Conservation (phyloP, 2,329 filamentous ascomycete species). For the Drechslerella coelobrocha region DNA sequence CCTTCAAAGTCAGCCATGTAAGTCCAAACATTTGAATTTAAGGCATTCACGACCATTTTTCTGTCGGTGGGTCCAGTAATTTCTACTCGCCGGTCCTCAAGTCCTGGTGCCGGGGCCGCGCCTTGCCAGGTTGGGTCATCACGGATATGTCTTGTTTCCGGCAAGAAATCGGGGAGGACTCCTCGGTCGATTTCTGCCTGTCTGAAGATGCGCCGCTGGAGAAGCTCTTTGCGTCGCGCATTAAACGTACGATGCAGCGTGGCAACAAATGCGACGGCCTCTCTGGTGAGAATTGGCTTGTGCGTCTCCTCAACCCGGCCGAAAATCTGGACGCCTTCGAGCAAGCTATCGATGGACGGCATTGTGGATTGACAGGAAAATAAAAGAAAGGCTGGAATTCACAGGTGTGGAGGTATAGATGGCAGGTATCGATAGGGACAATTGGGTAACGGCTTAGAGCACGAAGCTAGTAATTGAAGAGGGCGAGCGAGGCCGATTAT, state of each 20-base stretch:
- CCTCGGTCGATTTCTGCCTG: conserved; percentile 94
- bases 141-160: conserved; percentile 93
- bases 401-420: neutral
- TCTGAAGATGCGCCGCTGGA: conserved; percentile 83
- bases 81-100: conserved; percentile 92
- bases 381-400: neutral
- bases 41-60: conserved; percentile 98
- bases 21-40: conserved; percentile 96
- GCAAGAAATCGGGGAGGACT: conserved; percentile 86
- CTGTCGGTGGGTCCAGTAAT: conserved; percentile 96
- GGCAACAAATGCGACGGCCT: conserved; percentile 79
- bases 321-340: conserved; percentile 86
- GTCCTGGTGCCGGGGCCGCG: conserved; percentile 85
- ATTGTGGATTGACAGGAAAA: conserved; percentile 61
- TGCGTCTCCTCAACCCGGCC: conserved; percentile 78
- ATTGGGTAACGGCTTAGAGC: neutral
- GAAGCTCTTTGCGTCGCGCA: conserved; percentile 80
- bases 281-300: conserved; percentile 88
- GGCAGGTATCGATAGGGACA: neutral
- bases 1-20: conserved; percentile 99
- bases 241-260: conserved; percentile 97
- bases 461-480: too few relatives aligned
- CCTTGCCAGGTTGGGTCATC: conserved; percentile 94
- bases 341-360: conserved; percentile 75
- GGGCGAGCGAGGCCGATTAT: too few relatives aligned